Evolutionary conservation across 371 early-diverging fungal genomes (phyloP).

Genomic region (Nosema granulosis): DNA sequence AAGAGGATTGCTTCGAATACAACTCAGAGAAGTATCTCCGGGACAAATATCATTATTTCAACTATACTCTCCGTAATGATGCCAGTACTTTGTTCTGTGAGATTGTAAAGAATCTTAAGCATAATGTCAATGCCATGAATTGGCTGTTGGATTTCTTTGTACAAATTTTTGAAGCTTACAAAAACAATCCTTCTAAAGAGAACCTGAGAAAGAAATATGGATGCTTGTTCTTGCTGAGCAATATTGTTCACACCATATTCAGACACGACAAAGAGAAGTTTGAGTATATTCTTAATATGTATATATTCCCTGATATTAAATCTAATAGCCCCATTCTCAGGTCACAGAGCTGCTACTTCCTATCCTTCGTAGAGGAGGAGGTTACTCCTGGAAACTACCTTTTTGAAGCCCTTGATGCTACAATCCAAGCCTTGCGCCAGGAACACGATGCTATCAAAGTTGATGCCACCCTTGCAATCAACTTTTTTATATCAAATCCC

Average conservation of each 20-base stretch:
- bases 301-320: conserved; percentile 50
- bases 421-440: conserved; percentile 34
- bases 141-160: conserved; percentile 44
- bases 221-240: conserved; percentile 57
- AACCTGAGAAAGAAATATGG: conserved; percentile 50
- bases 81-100: conserved; percentile 54
- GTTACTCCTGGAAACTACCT: conserved; percentile 7
- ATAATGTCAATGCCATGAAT: conserved; percentile 28
- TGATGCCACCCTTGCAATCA: conserved; percentile 59
- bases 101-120: conserved; percentile 51
- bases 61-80: conserved; percentile 24
- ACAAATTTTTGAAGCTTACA: conserved; percentile 21
- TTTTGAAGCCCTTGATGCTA: conserved; percentile 28
- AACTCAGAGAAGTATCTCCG: conserved; percentile 61
- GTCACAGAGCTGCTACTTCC: conserved; percentile 63
- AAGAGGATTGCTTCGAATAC: conserved; percentile 59
- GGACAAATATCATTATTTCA: conserved; percentile 59
- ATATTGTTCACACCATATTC: conserved; percentile 33
- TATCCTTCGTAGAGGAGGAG: conserved; percentile 38
- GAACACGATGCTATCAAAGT: conserved; percentile 58
- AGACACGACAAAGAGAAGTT: conserved; percentile 40
- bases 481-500: conserved; percentile 50
- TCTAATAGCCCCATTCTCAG: conserved; percentile 49
- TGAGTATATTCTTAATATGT: conserved; percentile 42
- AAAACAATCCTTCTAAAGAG: conserved; percentile 25